Evolutionary conservation across 1,284 basidiomycete species (phyloP), one percentile per base, ranked within the genome.

Genomic region (Neonothopanus nambi): DNA sequence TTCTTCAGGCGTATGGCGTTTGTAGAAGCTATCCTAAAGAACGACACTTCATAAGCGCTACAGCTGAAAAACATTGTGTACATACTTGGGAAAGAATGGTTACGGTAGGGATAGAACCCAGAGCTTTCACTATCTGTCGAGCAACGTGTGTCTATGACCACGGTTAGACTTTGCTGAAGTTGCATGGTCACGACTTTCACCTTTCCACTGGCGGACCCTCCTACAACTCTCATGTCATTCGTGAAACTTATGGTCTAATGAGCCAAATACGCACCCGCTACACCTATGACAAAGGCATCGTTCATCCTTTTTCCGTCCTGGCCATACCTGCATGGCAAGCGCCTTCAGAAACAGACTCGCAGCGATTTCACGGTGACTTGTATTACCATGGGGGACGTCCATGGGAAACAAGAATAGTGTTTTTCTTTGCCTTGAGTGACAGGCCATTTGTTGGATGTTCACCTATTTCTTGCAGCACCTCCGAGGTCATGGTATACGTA

Each of bases 121-220:
- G 77, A 0, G 86, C 79, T 54, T 85, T 82, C 38, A 95, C 83
- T 46, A 97, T 93, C 62, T 93, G 87, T 56, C 86, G 79, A 7
- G 95, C 93, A n/a, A 97, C 94, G 65, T 92, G 86, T 6, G 94
- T 96, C 93, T 95, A 62, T 15, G 38, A 41, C 18, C 44, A n/a
- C 5, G 26, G 50, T 45, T 33, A 54, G 33, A 30, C 26, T 30
- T 17, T 26, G 43, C 17, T 33, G 54, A 36, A 28, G 23, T 52
- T 52, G n/a, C 26, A 26, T 24, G 9, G n/a, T n/a, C n/a, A n/a
- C n/a, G 48, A n/a, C 18, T 3, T 52, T 74, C 61, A 93, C 94
- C 84, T 98, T 97, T 51, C 95, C 96, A 60, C 91, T 94, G 0
- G 94, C 93, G 59, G 89, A 93, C 1, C 95, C 95, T 52, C 95